phyloP scores from a whole-genome alignment of 176 grass and related monocot species.

The Rhynchospora pubera region DNA sequence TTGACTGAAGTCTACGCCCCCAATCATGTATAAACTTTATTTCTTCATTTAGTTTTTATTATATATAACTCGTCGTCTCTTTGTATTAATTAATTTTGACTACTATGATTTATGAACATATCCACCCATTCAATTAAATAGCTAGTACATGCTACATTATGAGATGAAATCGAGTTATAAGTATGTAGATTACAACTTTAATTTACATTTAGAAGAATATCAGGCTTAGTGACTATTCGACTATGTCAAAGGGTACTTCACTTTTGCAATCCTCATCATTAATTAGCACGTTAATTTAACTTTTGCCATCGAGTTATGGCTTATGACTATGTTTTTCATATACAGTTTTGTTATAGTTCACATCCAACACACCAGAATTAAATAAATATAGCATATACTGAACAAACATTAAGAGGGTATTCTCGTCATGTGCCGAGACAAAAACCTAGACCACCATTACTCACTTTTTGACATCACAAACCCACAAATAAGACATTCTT shows the following conservation, averaged over 20 bases:
- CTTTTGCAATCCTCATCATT: neutral
- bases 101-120: neutral
- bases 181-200: neutral
- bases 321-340: neutral
- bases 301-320: no score
- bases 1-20: neutral
- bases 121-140: neutral
- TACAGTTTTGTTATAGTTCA: neutral
- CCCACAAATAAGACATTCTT: conserved; percentile 17
- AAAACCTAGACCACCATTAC: conserved; percentile 1
- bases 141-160: neutral
- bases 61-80: neutral
- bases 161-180: neutral
- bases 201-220: no score
- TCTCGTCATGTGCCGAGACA: conserved; percentile 17
- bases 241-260: neutral
- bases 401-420: neutral
- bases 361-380: neutral
- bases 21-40: neutral
- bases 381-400: neutral
- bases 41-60: no score
- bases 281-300: neutral
- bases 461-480: conserved; percentile 4
- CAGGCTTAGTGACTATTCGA: no score
- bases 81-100: neutral